Evolutionary conservation across 2,329 filamentous ascomycete species (phyloP).

Genomic region (Chaetothyriales sp.): DNA sequence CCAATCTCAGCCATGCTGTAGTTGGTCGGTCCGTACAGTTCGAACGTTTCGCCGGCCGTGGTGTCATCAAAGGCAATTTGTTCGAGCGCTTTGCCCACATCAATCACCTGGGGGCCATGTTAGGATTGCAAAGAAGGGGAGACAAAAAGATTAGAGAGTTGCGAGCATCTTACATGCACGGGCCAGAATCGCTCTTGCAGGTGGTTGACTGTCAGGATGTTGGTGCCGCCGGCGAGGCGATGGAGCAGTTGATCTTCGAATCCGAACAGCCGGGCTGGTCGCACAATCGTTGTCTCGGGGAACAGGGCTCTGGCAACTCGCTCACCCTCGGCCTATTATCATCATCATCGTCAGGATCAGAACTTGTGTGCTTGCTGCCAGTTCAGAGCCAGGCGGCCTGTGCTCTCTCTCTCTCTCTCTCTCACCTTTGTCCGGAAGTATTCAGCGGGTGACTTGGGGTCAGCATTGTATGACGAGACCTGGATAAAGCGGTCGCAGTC

Average conservation of each 20-base stretch:
- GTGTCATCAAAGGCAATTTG: slow-evolving; percentile 79
- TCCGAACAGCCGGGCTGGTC: slow-evolving; percentile 84
- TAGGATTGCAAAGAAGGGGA: too few relatives aligned
- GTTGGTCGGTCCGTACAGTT: slow-evolving; percentile 84
- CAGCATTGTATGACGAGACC: slow-evolving; percentile 85
- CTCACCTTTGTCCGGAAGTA: slow-evolving; percentile 79
- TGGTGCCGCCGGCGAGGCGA: slow-evolving; percentile 63
- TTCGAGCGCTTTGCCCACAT: slow-evolving; percentile 79
- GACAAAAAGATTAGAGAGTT: not conserved
- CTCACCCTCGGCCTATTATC: slow-evolving; percentile 55
- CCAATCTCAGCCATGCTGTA: slow-evolving; percentile 83
- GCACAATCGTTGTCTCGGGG: slow-evolving; percentile 92
- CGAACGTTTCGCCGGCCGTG: slow-evolving; percentile 79
- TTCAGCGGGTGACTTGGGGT: slow-evolving; percentile 63
- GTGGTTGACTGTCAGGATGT: slow-evolving; percentile 79
- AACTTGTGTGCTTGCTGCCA: too few relatives aligned
- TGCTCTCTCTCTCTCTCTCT: too few relatives aligned
- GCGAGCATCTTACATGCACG: slow-evolving; percentile 58
- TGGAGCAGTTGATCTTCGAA: slow-evolving; percentile 87
- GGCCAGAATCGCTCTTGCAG: slow-evolving; percentile 85
- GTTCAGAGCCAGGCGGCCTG: too few relatives aligned
- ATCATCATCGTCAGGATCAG: too few relatives aligned
- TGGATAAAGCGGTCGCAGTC: slow-evolving; percentile 95
- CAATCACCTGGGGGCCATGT: slow-evolving; percentile 52
- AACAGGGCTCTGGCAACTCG: slow-evolving; percentile 73